A percentile compares a stretch with the other conserved stretches of the same genome.
Evolutionary conservation across 129 eudicot genomes (phyloP).

Genomic region (Artemisia tridentata): DNA sequence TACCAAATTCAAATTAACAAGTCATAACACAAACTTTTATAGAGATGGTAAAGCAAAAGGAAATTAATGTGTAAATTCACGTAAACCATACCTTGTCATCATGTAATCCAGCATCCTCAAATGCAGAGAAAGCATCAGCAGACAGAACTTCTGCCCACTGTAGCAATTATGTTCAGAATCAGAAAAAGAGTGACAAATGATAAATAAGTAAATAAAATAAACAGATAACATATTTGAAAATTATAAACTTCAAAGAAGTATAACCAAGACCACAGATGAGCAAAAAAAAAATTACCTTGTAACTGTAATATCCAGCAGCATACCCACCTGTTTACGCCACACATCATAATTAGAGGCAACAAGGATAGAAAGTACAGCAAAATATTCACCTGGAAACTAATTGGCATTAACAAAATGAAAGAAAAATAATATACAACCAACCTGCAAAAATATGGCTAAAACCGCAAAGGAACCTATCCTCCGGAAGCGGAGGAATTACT

Average conservation of each 20-base stretch:
- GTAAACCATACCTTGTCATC: conserved; percentile 54
- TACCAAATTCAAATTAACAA: background rate
- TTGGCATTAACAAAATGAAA: conserved; percentile 6
- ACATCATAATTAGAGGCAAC: background rate
- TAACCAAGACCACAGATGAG: background rate
- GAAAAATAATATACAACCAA: conserved; percentile 11
- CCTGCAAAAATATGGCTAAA: conserved; percentile 41
- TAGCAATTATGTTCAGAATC: background rate
- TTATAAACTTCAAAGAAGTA: background rate
- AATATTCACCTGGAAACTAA: background rate
- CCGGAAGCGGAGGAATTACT: conserved; percentile 71
- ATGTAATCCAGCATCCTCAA: conserved; percentile 83
- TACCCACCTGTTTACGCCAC: conserved; percentile 58
- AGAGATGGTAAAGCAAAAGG: background rate
- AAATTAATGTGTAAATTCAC: background rate
- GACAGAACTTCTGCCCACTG: conserved; percentile 94
- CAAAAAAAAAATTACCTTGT: conserved; percentile 54
- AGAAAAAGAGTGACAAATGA: conserved; percentile 13
- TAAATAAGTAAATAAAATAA: background rate
- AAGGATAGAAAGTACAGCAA: background rate
- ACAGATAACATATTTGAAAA: background rate
- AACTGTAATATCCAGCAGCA: conserved; percentile 99
- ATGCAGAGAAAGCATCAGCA: conserved; percentile 94
- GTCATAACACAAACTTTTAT: background rate
- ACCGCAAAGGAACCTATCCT: conserved; percentile 74